These are phyloP conservation scores for Nicotiana obtusifolia DNA, from an alignment of 257 asterid species.

Conservation along the genomic window DNA sequence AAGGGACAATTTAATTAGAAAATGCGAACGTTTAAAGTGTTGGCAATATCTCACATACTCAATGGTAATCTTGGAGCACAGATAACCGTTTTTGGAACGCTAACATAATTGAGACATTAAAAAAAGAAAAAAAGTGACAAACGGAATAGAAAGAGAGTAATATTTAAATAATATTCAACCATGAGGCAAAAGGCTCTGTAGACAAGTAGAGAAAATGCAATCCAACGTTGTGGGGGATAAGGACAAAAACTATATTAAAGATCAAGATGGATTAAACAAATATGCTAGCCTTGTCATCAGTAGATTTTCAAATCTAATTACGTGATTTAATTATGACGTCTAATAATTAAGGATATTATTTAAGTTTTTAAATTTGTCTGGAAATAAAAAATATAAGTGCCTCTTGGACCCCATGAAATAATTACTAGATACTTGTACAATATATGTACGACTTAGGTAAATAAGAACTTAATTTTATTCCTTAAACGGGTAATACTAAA, in stretches of 20 bases:
- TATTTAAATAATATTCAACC: too few relatives aligned
- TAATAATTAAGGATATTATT: background rate
- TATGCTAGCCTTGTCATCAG: background rate
- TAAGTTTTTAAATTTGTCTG: background rate
- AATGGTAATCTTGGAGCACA: too few relatives aligned
- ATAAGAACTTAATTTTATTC: too few relatives aligned
- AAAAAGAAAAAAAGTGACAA: too few relatives aligned
- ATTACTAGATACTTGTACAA: background rate
- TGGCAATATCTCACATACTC: too few relatives aligned
- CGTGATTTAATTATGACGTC: background rate
- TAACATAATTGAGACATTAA: too few relatives aligned
- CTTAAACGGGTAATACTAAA: too few relatives aligned
- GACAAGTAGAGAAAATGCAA: background rate
- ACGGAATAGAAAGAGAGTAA: too few relatives aligned
- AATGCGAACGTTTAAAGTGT: too few relatives aligned
- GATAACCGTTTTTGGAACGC: too few relatives aligned
- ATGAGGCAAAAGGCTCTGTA: too few relatives aligned
- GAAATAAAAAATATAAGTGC: background rate
- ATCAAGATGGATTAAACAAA: background rate
- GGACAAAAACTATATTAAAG: background rate
- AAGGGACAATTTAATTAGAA: too few relatives aligned
- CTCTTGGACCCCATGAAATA: background rate
- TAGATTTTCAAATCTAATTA: background rate
- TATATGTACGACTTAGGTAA: background rate
- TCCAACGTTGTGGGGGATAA: background rate